Percentiles rank a stretch among this genome's conserved stretches.
These are phyloP conservation scores for Puya raimondii DNA, from an alignment of 176 grass and related monocot species.

Conservation along the genomic window DNA sequence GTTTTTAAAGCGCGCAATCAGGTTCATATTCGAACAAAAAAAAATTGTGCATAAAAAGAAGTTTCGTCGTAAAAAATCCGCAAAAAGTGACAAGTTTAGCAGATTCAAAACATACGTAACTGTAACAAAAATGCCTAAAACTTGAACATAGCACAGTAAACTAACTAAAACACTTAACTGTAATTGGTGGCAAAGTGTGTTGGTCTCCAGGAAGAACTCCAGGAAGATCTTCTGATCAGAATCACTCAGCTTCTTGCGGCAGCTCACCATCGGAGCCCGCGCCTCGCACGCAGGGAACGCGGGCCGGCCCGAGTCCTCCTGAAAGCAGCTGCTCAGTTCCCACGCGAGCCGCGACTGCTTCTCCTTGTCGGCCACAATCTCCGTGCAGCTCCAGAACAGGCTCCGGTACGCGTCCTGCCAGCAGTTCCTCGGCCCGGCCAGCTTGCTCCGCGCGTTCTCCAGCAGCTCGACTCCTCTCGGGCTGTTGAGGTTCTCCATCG, in stretches of 20 bases:
- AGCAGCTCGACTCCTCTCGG: conserved; percentile 44
- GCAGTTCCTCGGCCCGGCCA: conserved; percentile 45
- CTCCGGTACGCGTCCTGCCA: conserved; percentile 75
- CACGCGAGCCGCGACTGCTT: conserved; percentile 64
- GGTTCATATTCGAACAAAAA: neutral
- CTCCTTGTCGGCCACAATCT: conserved; percentile 81
- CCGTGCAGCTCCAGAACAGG: conserved; percentile 60
- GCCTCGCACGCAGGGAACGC: conserved; percentile 41
- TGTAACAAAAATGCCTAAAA: neutral
- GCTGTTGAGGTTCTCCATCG: conserved; percentile 28
- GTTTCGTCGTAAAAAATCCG: neutral
- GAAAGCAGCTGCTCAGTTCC: conserved; percentile 81
- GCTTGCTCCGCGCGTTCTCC: conserved; percentile 57
- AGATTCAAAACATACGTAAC: neutral
- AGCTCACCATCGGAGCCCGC: conserved; percentile 38
- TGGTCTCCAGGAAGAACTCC: conserved; percentile 81
- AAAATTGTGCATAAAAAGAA: neutral
- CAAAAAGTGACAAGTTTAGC: too few species aligned
- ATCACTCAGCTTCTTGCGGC: conserved; percentile 50
- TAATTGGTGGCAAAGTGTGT: conserved; percentile 80
- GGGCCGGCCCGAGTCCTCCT: conserved; percentile 63
- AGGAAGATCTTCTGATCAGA: conserved; percentile 64
- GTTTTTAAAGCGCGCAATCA: too few species aligned
- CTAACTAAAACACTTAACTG: conserved; percentile 36
- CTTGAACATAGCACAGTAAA: neutral